phyloP scores from a whole-genome alignment of 192 early-diverging fungal genomes.

The Backusella circina region DNA sequence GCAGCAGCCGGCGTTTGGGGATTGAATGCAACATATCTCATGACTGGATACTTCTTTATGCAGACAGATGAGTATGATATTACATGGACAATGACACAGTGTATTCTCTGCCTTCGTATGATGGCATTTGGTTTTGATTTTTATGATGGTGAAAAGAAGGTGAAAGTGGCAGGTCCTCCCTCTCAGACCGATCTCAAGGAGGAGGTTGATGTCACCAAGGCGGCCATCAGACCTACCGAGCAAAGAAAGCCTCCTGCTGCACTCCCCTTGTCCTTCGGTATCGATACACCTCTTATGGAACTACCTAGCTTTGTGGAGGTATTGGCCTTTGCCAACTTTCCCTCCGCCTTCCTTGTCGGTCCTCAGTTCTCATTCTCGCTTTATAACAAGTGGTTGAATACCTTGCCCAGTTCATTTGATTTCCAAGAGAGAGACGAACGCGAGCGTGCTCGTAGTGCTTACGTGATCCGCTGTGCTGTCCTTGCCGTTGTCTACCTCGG shows the following conservation, averaged over 20 bases:
- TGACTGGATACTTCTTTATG: conserved; percentile 42
- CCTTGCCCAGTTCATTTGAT: neutral
- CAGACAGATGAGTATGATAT: conserved; percentile 54
- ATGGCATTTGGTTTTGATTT: conserved; percentile 63
- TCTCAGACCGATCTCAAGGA: neutral
- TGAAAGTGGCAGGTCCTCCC: neutral
- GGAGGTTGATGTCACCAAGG: neutral
- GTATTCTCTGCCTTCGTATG: conserved; percentile 56
- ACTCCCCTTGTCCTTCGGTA: conserved; percentile 42
- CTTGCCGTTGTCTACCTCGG: conserved; percentile 41
- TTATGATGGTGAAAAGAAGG: conserved; percentile 39
- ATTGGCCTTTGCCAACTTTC: conserved; percentile 53
- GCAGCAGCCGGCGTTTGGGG: conserved; percentile 37
- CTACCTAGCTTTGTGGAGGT: conserved; percentile 46
- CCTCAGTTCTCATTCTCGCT: conserved; percentile 62
- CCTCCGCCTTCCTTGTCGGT: conserved; percentile 54
- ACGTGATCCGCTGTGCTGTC: conserved; percentile 36
- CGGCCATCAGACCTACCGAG: neutral
- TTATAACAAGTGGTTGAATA: conserved; percentile 29
- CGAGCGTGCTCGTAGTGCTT: conserved; percentile 27
- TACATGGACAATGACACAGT: conserved; percentile 61
- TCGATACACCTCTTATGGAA: conserved; percentile 37
- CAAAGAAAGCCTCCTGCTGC: neutral
- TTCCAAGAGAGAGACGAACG: conserved; percentile 13
- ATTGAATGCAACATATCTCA: conserved; percentile 51